Conservation (phyloP, 768 basidiomycete species). For the Coprinopsis sp. region DNA sequence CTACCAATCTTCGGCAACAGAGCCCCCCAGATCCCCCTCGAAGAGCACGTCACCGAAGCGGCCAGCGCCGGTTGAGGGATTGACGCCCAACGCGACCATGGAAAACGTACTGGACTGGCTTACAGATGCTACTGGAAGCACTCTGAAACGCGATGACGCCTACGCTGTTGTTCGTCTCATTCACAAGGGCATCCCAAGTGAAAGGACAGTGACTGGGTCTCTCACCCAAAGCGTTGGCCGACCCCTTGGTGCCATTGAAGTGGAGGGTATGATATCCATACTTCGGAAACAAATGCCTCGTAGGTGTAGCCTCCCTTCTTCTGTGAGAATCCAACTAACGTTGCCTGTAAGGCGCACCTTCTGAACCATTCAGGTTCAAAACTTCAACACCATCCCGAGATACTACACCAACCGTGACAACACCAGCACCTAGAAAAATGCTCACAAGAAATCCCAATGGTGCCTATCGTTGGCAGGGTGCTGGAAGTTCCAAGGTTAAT, state of each 20-base stretch:
- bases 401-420: constrained; percentile 27
- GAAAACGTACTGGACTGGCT: constrained; percentile 10
- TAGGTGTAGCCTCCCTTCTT: constrained; percentile 15
- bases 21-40: constrained; percentile 6
- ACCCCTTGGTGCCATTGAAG: constrained; percentile 9
- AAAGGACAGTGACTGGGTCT: background rate
- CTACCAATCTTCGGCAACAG: background rate
- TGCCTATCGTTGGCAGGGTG: constrained; percentile 68
- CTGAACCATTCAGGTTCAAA: constrained; percentile 62
- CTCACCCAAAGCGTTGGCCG: constrained; percentile 2
- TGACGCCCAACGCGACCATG: background rate
- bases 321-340: constrained; percentile 14
- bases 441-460: constrained; percentile 74
- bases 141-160: constrained; percentile 5
- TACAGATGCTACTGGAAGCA: constrained; percentile 1
- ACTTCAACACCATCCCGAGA: constrained; percentile 37
- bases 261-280: constrained; percentile 9
- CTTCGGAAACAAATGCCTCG: constrained; percentile 4
- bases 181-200: background rate
- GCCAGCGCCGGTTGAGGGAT: background rate
- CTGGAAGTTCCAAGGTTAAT: constrained; percentile 57
- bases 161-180: background rate
- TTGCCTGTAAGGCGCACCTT: constrained; percentile 25
- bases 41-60: constrained; percentile 6
- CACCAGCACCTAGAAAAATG: constrained; percentile 42